A percentile compares a stretch with the other conserved stretches of the same genome.
phyloP scores from a whole-genome alignment of 139 green algal species.

The Closterium sp. region DNA sequence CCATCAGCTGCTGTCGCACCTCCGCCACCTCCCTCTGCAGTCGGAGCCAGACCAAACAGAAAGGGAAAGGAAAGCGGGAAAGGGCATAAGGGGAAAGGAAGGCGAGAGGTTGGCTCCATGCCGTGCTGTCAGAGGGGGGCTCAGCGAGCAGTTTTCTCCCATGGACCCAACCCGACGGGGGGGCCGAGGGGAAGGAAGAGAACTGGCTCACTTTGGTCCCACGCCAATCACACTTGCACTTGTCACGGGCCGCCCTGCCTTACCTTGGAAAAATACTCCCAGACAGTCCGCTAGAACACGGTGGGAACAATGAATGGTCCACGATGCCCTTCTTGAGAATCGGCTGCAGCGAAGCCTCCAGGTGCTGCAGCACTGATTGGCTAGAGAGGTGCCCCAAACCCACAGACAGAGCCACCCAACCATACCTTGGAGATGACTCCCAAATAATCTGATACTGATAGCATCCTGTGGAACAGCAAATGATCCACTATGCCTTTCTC shows the following conservation, averaged over 20 bases:
- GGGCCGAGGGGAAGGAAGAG: too few species aligned
- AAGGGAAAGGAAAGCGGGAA: neutral
- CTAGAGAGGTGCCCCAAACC: too few species aligned
- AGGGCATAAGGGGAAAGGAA: neutral
- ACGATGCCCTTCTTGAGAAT: slow-evolving; percentile 61
- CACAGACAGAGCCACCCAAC: too few species aligned
- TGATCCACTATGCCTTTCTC: slow-evolving; percentile 61
- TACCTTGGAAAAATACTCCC: neutral
- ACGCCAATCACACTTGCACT: too few species aligned
- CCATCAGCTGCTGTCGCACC: slow-evolving; percentile 42
- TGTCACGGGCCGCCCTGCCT: too few species aligned
- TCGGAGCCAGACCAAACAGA: neutral
- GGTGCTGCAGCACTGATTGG: slow-evolving; percentile 29
- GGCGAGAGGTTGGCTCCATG: too few species aligned
- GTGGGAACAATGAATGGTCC: slow-evolving; percentile 54
- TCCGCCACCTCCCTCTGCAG: slow-evolving; percentile 40
- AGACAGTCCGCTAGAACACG: slow-evolving; percentile 50
- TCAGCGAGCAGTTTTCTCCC: too few species aligned
- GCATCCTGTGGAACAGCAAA: slow-evolving; percentile 48
- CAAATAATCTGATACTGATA: slow-evolving; percentile 52
- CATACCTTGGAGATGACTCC: slow-evolving; percentile 1
- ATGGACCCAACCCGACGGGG: too few species aligned
- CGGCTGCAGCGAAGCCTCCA: slow-evolving; percentile 41
- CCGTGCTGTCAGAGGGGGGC: too few species aligned
- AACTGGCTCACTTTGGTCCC: too few species aligned